Percentiles rank a stretch among this genome's conserved stretches.
Conservation (phyloP, 495 filamentous ascomycete genomes). For the Sordaria brevicollis region DNA sequence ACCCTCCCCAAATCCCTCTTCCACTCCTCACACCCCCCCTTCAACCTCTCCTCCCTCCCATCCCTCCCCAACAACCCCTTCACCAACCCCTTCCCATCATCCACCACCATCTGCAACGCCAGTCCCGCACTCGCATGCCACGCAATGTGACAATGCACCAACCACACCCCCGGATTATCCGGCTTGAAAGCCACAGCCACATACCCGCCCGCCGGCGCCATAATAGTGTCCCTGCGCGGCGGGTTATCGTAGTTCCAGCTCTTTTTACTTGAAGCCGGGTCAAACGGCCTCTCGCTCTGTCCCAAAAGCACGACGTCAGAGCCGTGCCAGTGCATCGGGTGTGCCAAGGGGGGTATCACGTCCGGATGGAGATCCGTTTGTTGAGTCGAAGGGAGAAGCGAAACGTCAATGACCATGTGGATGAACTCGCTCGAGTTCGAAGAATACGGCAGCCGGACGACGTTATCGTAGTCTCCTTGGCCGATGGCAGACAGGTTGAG, state of each 20-base stretch:
- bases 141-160: conserved; percentile 44
- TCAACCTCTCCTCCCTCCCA: neutral
- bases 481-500: neutral
- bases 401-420: conserved; percentile 8
- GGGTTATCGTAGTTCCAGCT: conserved; percentile 34
- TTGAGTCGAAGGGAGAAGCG: neutral
- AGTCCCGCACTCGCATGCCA: conserved; percentile 40
- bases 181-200: conserved; percentile 40
- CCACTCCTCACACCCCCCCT: neutral
- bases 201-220: conserved; percentile 29
- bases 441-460: neutral
- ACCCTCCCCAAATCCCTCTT: neutral
- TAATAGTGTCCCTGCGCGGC: conserved; percentile 46
- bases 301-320: conserved; percentile 12
- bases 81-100: neutral
- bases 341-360: neutral
- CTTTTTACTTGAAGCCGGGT: conserved; percentile 3
- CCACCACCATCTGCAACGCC: conserved; percentile 30
- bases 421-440: neutral
- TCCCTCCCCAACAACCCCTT: neutral
- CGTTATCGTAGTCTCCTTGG: neutral
- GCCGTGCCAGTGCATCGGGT: conserved; percentile 43
- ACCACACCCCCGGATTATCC: conserved; percentile 45
- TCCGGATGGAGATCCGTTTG: neutral
- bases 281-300: conserved; percentile 16